These are phyloP conservation scores for Epithele typhae DNA, from an alignment of 768 basidiomycete species.

Conservation along the genomic window DNA sequence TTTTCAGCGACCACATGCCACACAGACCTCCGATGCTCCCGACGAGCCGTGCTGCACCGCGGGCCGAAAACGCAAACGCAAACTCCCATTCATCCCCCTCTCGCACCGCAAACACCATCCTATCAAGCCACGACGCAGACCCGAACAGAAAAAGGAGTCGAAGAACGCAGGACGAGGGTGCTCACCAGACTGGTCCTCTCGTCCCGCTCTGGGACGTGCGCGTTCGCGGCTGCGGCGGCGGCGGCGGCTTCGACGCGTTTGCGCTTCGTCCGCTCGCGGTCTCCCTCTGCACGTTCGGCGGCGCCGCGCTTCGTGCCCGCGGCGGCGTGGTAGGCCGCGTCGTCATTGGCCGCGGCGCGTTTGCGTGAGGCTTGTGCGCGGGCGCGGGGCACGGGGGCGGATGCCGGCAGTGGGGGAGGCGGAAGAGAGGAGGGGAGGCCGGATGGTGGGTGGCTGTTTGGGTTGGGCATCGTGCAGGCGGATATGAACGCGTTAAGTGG, in stretches of 20 bases:
- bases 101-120: no score
- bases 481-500: not conserved
- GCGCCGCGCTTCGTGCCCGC: constrained; percentile 60
- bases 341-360: constrained; percentile 43
- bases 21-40: no score
- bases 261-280: constrained; percentile 61
- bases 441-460: not conserved
- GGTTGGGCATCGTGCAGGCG: not conserved
- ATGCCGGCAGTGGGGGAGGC: not conserved
- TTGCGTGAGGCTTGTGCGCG: constrained; percentile 9
- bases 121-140: no score
- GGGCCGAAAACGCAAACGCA: no score
- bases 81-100: no score
- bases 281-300: constrained; percentile 65
- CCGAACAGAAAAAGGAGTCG: not conserved
- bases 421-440: not conserved
- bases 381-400: constrained; percentile 6
- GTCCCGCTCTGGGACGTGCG: constrained; percentile 18
- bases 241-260: constrained; percentile 55
- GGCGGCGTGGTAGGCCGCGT: constrained; percentile 56
- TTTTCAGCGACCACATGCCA: no score
- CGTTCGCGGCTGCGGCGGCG: constrained; percentile 20
- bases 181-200: constrained; percentile 21
- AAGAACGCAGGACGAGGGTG: not conserved
- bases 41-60: no score